Base-by-base conservation (phyloP, 2,329 filamentous ascomycete species). In the Epichloe baconii region DNA sequence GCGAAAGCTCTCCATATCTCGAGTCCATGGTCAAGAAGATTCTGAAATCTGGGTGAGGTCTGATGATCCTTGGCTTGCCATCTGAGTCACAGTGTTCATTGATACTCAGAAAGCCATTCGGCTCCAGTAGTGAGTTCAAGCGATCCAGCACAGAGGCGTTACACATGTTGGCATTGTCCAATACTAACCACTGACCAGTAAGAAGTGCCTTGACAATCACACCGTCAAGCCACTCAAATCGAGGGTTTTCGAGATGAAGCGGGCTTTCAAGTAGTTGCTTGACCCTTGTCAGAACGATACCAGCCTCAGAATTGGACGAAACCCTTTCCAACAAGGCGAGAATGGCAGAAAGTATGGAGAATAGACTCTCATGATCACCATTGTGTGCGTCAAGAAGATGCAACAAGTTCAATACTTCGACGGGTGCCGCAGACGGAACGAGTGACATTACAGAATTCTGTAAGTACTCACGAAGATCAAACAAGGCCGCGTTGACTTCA, bases 81-180 rank as follows among this genome's bases (percentile, higher is more conserved):
- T 91, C 82, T 10, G 82, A 78, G 12, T 82, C 86, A 52, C 87
- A 88, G 64, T 97, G 90, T 65, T 98, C 93, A 60, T 96, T 97
- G 64, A 98, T 85, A 59, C 87, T 88, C 21, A 98, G 72, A 55
- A 82, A 83, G 1, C 93, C 93, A 61, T 90, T 84, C 0, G 89
- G 90, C 64, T 98, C 93, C 7, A 97, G 83, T 8, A 98, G 72
- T 0, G 93, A 97, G 65, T 98, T 98, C 48, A 98, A 72, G 55
- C 94, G 80, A 67, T 98, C 93, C 10, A 98, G 77, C 1, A 98
- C 93, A 6, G 91, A 95, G 23, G 91, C 85, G 61, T 86, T 96
- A 70, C 94, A 98, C 52, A 98, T 77, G 62, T 98, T 98, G 54
- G 94, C 93, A 66, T 98, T 96, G 67, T 98, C 93, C 21, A 98